phyloP scores from a whole-genome alignment of 257 asterid species.

The Solanum pinnatisectum region DNA sequence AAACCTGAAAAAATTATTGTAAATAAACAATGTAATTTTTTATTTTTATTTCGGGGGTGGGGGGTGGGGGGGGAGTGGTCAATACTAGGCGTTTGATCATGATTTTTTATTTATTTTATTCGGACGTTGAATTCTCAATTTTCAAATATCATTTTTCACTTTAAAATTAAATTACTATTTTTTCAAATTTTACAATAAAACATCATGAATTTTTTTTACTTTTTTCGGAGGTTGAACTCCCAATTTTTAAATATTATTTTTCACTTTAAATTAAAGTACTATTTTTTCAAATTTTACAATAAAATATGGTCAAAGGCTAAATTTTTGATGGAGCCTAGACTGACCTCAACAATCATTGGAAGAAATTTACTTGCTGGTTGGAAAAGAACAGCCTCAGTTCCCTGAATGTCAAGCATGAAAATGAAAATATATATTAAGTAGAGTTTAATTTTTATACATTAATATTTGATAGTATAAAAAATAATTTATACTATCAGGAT shows the following conservation, averaged over 20 bases:
- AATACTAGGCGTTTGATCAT: too few species aligned
- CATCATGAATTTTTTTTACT: too few species aligned
- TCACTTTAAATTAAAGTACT: too few species aligned
- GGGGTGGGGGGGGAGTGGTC: too few species aligned
- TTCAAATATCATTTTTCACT: too few species aligned
- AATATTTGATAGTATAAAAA: neutral
- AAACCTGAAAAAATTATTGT: constrained; percentile 15
- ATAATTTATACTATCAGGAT: neutral
- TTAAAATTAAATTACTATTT: too few species aligned
- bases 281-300: rapidly evolving
- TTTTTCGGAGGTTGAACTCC: neutral
- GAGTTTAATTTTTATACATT: neutral
- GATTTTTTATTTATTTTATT: too few species aligned
- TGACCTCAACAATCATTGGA: constrained; percentile 62
- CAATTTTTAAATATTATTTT: too few species aligned
- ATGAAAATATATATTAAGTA: neutral
- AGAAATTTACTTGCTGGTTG: constrained; percentile 85
- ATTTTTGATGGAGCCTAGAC: neutral
- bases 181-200: too few species aligned
- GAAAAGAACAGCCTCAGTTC: constrained; percentile 42
- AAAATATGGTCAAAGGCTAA: neutral
- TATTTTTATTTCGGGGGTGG: too few species aligned
- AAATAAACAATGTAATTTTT: neutral
- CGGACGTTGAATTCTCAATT: too few species aligned
- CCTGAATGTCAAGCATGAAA: constrained; percentile 14